Evolutionary conservation across 2,329 filamentous ascomycete species (phyloP), one percentile per base, ranked within the genome.

Genomic region (Botrytis deweyae): DNA sequence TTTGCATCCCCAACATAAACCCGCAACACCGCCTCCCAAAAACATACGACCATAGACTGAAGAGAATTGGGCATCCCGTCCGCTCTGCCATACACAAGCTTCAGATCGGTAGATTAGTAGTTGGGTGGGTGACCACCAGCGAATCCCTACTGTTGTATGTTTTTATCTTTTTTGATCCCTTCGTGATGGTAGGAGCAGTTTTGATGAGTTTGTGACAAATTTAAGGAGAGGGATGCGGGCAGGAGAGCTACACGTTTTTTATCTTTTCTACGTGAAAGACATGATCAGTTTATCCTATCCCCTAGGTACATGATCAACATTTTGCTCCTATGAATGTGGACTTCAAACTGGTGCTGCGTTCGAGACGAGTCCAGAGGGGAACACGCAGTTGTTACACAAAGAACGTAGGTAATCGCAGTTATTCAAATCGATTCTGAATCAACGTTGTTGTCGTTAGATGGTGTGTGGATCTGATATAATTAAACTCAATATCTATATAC

Each of bases 21-120:
- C 4, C 49, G 0, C 22, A 22, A 4, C 20, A 1, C 7, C 8
- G 0, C 1, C 0, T 1, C 0, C 0, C 22, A 0, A 6, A 1
- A 3, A 52, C 22, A 52, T 52, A 52, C 46, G 46, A 52, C 46
- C 33, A 33, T 33, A 33, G 33, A 33, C 33, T 33, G 33, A 33
- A 33, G 33, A 33, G 33, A 33, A 33, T 52, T 52, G 49, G 49
- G 49, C 49, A 52, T 52, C 49, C 49, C 49, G 49, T 52, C 22
- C 49, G 49, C 49, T 52, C 49, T 52, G 22, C 49, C 49, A 52
- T 52, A n/a, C 49, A 52, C 49, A 52, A 52, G 49, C 49, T 52
- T 52, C 49, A 52, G 49, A 52, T 52, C 49, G 49, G 49, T 52
- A 52, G 49, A 52, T 52, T 52, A 52, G 49, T 52, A n/a, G 49